Base-by-base conservation (phyloP, 768 basidiomycete species). In the Pleurotus cornucopiae region DNA sequence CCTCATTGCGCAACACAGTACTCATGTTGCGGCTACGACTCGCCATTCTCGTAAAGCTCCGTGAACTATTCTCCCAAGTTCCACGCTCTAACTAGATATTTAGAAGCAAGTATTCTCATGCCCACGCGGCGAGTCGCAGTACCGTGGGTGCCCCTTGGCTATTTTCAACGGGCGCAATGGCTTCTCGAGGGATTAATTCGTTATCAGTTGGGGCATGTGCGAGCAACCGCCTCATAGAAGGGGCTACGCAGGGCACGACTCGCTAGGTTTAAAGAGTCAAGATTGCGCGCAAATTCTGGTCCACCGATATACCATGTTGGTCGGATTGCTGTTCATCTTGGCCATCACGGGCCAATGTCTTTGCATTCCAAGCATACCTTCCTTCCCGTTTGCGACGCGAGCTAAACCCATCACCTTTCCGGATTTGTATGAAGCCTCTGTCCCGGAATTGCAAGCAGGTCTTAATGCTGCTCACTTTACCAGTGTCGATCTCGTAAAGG, bases 401-500 rank as follows among this genome's bases (percentile, higher is more conserved):
- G 38, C 39, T 7, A 16, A 40, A 39, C n/a, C 51, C 25, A 23
- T 39, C 11, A 3, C 18, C 6, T 39, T 53, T n/a, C 83, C 83
- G 1, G 85, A 86, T 64, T 69, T 86, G 6, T 84, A 85, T 59
- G 83, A 86, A 62, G 82, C 81, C 0, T 77, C 81, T 0, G 75
- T 86, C 11, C 60, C 70, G 0, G 81, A 86, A 54, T 70, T 86
- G 1, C 82, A 83, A 61, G 66, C 67, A 4, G 82, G 85, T 2
- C 62, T 86, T 5, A 69, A 76, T 47, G 71, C 67, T 1, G 77
- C 78, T 3, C 64, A 67, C 23, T 87, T 86, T 60, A 77, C 76
- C 0, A 85, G 83, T 55, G 79, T 80, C 1, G 83, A 86, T 62
- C 74, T 86, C 6, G 81, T 86, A 25, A 82, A 83, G 70, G 85